Base-by-base conservation (phyloP, 495 filamentous ascomycete species). In the Clohesyomyces aquaticus region DNA sequence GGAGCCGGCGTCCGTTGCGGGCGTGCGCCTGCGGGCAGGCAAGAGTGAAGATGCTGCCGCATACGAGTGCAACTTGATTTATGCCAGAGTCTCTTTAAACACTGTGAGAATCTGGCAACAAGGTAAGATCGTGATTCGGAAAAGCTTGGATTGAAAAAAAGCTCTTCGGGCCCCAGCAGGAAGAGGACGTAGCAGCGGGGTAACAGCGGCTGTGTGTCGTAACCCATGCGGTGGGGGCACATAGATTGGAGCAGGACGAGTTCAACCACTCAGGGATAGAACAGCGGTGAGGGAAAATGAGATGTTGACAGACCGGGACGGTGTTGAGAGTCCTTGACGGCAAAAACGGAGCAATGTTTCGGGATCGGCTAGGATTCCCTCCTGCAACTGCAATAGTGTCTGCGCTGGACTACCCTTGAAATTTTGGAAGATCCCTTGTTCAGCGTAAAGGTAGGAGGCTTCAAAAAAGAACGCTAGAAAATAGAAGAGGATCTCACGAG, bases 251-350 rank as follows among this genome's bases (percentile, higher is more conserved):
- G 27, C 49, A 45, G 61, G 57, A 65, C 38, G 55, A 61, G 22
- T 52, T 53, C 21, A 38, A 47, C n/a, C 18, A 9, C 18, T 10
- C 53, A 50, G 59, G 61, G 65, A 65, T 69, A 69, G 66, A 69
- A 65, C 28, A 65, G 66, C 66, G 66, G 66, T 69, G 66, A 69
- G 57, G 14, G 29, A 35, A 18, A 46, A 45, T 4, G 45, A 35
- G 8, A 21, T 11, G 23, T 60, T 25, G 32, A 42, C 6, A 42
- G n/a, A 35, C 23, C 22, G 28, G 10, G 50, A 28, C 10, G 25
- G 50, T 16, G 4, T 29, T 61, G 48, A 60, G 42, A 49, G 66
- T 16, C 2, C 16, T 23, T 61, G 48, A 60, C 50, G 55, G 66
- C 54, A 65, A 43, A 59, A 66, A 55, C 47, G 54, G 58, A 59